Conservation (phyloP, 1,139 yeast genomes). For the Hemisphaericaspora subhashii region DNA sequence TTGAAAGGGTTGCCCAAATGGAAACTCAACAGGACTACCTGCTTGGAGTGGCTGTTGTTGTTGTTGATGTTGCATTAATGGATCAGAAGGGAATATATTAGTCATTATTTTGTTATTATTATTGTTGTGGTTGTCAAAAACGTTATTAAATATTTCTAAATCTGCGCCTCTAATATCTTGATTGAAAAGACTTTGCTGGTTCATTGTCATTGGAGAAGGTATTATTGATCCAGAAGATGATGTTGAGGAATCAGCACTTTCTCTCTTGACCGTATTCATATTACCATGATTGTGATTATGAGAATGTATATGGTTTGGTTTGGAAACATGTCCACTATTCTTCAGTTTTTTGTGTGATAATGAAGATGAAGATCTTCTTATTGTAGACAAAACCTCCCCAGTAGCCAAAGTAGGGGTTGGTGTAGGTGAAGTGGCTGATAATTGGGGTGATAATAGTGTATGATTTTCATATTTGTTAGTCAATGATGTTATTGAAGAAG, state of each 20-base stretch:
- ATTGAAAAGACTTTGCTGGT: not conserved
- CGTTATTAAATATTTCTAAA: not conserved
- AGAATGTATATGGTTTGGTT: constrained; percentile 24
- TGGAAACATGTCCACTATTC: constrained; percentile 32
- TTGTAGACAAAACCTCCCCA: constrained; percentile 12
- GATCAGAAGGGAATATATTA: not conserved
- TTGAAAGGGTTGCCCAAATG: not conserved
- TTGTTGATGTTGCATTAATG: not conserved
- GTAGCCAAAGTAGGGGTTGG: constrained; percentile 15
- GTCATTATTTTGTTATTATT: not conserved
- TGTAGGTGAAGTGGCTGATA: constrained; percentile 14
- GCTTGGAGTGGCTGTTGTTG: not conserved
- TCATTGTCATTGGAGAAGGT: not conserved
- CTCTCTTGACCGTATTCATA: not conserved
- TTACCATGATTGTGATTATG: constrained; percentile 6
- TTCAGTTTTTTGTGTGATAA: constrained; percentile 24
- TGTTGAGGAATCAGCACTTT: constrained; percentile 3
- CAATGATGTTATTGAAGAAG: constrained; percentile 18
- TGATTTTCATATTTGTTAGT: constrained; percentile 32
- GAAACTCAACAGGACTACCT: not conserved
- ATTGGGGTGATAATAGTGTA: constrained; percentile 26
- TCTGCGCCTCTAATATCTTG: not conserved
- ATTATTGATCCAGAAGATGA: not conserved
- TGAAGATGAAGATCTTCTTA: constrained; percentile 21
- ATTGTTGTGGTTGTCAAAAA: not conserved